Percentiles rank a stretch among this genome's conserved stretches.
These are phyloP conservation scores for Microbotryum lychnidis-dioicae DNA, from an alignment of 1,284 basidiomycete species.

Conservation along the genomic window DNA sequence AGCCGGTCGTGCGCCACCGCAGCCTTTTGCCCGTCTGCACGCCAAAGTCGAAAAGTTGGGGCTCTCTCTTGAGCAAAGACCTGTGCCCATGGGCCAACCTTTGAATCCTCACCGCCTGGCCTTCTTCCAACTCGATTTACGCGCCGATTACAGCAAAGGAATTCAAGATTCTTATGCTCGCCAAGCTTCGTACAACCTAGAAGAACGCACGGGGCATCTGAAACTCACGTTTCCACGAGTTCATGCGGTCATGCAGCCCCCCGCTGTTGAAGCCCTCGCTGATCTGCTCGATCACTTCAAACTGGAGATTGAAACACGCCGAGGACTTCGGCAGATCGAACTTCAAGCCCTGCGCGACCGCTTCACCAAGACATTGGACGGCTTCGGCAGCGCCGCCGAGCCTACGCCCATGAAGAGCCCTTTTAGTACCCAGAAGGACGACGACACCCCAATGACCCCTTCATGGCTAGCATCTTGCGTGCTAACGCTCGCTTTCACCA, in stretches of 20 bases:
- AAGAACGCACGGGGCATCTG: slow-evolving; percentile 32
- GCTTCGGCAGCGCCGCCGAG: slow-evolving; percentile 35
- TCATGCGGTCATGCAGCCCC: slow-evolving; percentile 85
- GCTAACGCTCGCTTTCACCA: slow-evolving; percentile 56
- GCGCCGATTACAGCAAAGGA: slow-evolving; percentile 36
- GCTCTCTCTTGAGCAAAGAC: slow-evolving; percentile 60
- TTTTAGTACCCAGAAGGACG: neutral
- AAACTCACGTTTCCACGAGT: slow-evolving; percentile 60
- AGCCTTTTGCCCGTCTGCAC: slow-evolving; percentile 40
- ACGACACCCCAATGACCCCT: slow-evolving; percentile 30
- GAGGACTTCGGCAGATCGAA: slow-evolving; percentile 64
- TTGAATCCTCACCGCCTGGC: slow-evolving; percentile 59
- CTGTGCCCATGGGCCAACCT: slow-evolving; percentile 26
- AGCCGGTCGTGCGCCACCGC: neutral
- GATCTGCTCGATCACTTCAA: slow-evolving; percentile 77
- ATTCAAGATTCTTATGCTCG: neutral
- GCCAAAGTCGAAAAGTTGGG: slow-evolving; percentile 59
- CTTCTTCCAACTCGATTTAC: slow-evolving; percentile 69
- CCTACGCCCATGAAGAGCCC: too few species aligned
- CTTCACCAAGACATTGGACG: slow-evolving; percentile 57
- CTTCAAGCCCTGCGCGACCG: slow-evolving; percentile 69
- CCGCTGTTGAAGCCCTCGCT: slow-evolving; percentile 75
- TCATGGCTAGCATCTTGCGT: slow-evolving; percentile 61
- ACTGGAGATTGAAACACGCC: slow-evolving; percentile 65
- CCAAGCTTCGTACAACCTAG: neutral